Evolutionary conservation across 805 yeast genomes (phyloP).

Genomic region (Schizosaccharomyces japonicus): DNA sequence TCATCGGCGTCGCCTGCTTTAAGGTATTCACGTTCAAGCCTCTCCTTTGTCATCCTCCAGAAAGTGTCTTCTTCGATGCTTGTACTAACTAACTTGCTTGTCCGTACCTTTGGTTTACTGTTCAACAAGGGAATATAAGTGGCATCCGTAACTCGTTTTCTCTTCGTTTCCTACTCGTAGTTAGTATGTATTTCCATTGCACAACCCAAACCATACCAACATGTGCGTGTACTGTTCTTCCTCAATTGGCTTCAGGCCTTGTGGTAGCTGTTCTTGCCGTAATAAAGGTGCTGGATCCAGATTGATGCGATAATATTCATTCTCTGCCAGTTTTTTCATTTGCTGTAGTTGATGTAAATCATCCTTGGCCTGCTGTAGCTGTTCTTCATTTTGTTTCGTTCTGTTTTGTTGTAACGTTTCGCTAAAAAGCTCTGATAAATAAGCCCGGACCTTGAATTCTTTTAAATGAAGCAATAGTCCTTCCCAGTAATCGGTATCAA

Average conservation of each 20-base stretch:
- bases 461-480: constrained; percentile 11
- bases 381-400: constrained; percentile 6
- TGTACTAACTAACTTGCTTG: neutral
- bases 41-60: constrained; percentile 8
- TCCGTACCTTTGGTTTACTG: neutral
- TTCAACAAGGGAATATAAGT: neutral
- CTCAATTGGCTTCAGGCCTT: constrained; percentile 2
- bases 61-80: constrained; percentile 10
- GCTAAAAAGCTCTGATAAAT: constrained; percentile 8
- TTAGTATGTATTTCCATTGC: neutral
- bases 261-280: constrained; percentile 8
- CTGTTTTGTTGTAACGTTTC: constrained; percentile 7
- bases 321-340: neutral
- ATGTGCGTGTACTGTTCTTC: neutral
- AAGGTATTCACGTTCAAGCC: neutral
- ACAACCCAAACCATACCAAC: neutral
- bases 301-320: neutral
- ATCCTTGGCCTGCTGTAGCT: constrained; percentile 4
- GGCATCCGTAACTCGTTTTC: too few species aligned
- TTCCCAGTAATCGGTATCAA: constrained; percentile 15
- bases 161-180: neutral
- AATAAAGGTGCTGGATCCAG: constrained; percentile 3
- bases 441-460: constrained; percentile 10
- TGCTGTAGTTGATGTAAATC: neutral
- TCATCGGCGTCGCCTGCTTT: neutral